phyloP scores from a whole-genome alignment of 495 filamentous ascomycete genomes.

The Neurospora sp. region DNA sequence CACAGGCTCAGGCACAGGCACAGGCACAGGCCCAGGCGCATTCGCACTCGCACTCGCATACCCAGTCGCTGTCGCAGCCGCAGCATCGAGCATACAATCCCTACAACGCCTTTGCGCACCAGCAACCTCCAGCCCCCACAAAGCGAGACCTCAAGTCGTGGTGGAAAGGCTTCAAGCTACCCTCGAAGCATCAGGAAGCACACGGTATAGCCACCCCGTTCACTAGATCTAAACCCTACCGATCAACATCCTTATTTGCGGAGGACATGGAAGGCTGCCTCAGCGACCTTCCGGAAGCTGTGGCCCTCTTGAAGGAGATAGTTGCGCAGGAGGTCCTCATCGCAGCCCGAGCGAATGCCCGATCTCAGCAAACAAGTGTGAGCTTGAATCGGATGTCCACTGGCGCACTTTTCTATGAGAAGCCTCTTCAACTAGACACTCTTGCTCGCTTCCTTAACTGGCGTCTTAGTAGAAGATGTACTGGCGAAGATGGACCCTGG shows the following conservation, averaged over 20 bases:
- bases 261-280: conserved; percentile 14
- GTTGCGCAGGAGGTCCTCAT: conserved; percentile 5
- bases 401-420: neutral
- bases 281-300: conserved; percentile 8
- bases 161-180: conserved; percentile 83
- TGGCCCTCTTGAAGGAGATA: conserved; percentile 8
- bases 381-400: conserved; percentile 13
- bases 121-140: conserved; percentile 35
- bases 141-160: conserved; percentile 78
- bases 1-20: neutral
- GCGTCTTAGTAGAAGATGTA: conserved; percentile 4
- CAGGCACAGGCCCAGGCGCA: conserved; percentile 1
- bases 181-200: conserved; percentile 61
- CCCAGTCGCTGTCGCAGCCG: conserved; percentile 2
- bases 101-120: conserved; percentile 2
- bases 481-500: conserved; percentile 2
- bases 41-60: conserved; percentile 2
- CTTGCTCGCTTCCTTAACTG: conserved; percentile 13
- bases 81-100: neutral
- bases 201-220: conserved; percentile 49
- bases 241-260: conserved; percentile 7
- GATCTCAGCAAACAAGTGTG: conserved; percentile 22
- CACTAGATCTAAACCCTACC: conserved; percentile 7
- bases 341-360: conserved; percentile 1
- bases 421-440: conserved; percentile 8